These are phyloP conservation scores for Moniliophthora roreri DNA, from an alignment of 1,284 basidiomycete species.

Conservation along the genomic window DNA sequence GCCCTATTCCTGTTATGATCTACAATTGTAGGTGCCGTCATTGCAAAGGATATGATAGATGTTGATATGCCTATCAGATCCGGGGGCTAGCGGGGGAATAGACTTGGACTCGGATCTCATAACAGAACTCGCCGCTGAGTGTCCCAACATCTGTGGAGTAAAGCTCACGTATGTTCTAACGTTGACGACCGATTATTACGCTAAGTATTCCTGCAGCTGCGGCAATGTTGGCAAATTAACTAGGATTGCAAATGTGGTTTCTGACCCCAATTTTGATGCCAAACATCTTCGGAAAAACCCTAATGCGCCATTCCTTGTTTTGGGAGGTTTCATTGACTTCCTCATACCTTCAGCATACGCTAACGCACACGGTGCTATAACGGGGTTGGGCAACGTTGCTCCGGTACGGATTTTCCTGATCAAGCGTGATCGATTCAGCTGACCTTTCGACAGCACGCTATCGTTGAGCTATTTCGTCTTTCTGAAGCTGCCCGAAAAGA, in stretches of 20 bases:
- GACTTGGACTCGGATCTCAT: constrained; percentile 88
- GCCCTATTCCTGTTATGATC: constrained; percentile 84
- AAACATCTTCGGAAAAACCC: constrained; percentile 65
- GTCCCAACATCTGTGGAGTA: constrained; percentile 77
- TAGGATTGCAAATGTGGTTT: constrained; percentile 72
- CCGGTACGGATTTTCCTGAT: constrained; percentile 45
- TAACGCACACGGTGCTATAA: constrained; percentile 79
- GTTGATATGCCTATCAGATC: constrained; percentile 46
- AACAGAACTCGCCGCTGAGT: constrained; percentile 71
- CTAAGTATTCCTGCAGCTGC: constrained; percentile 49
- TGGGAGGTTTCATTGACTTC: constrained; percentile 81
- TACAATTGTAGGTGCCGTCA: constrained; percentile 77
- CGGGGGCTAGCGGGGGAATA: constrained; percentile 80
- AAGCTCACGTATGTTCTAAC: constrained; percentile 74
- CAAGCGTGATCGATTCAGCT: constrained; percentile 7
- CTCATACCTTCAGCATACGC: constrained; percentile 69
- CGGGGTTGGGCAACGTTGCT: constrained; percentile 77
- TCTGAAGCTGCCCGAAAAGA: constrained; percentile 54
- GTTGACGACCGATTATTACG: constrained; percentile 1
- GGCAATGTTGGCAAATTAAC: constrained; percentile 90
- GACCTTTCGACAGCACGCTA: constrained; percentile 43
- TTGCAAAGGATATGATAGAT: constrained; percentile 2
- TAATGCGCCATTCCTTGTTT: constrained; percentile 69
- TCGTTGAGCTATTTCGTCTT: constrained; percentile 64
- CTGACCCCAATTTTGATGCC: constrained; percentile 54